Percentiles rank a stretch among this genome's conserved stretches.
Evolutionary conservation across 1,139 yeast genomes (phyloP).

Genomic region (Meyerozyma elateridarum): DNA sequence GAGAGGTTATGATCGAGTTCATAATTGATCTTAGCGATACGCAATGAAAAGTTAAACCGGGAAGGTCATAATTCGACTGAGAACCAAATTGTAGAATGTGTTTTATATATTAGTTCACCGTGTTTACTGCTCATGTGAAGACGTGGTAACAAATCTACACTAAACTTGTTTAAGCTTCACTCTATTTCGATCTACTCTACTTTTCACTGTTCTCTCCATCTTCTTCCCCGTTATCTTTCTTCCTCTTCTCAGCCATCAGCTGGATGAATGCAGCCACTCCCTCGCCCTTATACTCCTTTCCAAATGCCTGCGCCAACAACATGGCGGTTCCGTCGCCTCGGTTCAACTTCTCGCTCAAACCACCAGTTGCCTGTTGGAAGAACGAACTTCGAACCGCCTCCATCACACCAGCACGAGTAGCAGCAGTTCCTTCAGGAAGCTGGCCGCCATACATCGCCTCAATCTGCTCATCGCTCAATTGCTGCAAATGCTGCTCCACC

Average conservation of each 20-base stretch:
- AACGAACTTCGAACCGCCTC: constrained; percentile 50
- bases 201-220: constrained; percentile 9
- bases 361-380: constrained; percentile 44
- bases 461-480: constrained; percentile 34
- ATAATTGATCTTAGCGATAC: too few relatives aligned
- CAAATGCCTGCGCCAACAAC: constrained; percentile 48
- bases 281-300: constrained; percentile 51
- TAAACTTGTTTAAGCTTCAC: neutral
- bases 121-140: too few relatives aligned
- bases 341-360: constrained; percentile 41
- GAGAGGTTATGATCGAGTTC: too few relatives aligned
- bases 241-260: constrained; percentile 38
- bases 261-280: constrained; percentile 52
- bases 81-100: too few relatives aligned
- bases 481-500: constrained; percentile 36
- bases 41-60: too few relatives aligned
- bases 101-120: too few relatives aligned
- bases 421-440: constrained; percentile 40
- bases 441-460: constrained; percentile 30
- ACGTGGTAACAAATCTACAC: neutral
- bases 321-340: constrained; percentile 45
- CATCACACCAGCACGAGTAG: constrained; percentile 34
- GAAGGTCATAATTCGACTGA: too few relatives aligned
- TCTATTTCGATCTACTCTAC: neutral
- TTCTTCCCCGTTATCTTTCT: constrained; percentile 16